These are phyloP conservation scores for Mycena filopes DNA, from an alignment of 768 basidiomycete species.

Conservation along the genomic window DNA sequence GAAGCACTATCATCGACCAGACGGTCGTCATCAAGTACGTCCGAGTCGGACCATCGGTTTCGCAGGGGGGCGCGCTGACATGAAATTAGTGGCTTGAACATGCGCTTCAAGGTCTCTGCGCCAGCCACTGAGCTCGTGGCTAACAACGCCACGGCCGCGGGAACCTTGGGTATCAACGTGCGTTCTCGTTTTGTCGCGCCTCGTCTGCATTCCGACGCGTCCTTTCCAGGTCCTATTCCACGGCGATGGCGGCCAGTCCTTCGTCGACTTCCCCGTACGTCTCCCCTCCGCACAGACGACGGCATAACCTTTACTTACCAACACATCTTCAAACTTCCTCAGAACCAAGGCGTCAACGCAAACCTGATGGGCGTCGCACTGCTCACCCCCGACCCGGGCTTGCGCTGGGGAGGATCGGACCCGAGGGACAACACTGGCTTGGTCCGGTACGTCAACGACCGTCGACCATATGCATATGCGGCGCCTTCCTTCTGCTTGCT, in stretches of 20 bases:
- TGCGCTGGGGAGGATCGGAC: constrained; percentile 36
- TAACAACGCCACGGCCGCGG: constrained; percentile 23
- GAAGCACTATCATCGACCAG: constrained; percentile 41
- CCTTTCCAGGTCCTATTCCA: constrained; percentile 37
- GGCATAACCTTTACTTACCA: neutral
- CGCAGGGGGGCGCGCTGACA: neutral
- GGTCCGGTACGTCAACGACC: constrained; percentile 16
- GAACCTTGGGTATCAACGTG: constrained; percentile 40
- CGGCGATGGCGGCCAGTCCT: constrained; percentile 36
- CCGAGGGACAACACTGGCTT: constrained; percentile 22
- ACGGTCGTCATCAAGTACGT: constrained; percentile 41
- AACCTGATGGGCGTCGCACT: constrained; percentile 36
- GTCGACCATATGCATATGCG: too few species aligned
- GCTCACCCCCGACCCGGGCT: constrained; percentile 30
- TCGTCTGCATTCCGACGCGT: neutral
- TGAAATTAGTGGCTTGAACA: constrained; percentile 35
- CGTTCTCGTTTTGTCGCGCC: neutral
- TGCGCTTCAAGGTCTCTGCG: constrained; percentile 43
- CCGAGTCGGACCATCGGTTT: neutral
- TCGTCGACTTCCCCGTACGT: constrained; percentile 37
- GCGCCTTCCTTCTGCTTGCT: neutral
- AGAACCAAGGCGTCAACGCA: constrained; percentile 37
- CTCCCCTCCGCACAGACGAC: too few species aligned
- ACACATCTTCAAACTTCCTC: neutral
- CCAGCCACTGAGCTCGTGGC: constrained; percentile 37